phyloP scores from a whole-genome alignment of 2,329 filamentous ascomycete species.

The Scedosporium minutisporum region DNA sequence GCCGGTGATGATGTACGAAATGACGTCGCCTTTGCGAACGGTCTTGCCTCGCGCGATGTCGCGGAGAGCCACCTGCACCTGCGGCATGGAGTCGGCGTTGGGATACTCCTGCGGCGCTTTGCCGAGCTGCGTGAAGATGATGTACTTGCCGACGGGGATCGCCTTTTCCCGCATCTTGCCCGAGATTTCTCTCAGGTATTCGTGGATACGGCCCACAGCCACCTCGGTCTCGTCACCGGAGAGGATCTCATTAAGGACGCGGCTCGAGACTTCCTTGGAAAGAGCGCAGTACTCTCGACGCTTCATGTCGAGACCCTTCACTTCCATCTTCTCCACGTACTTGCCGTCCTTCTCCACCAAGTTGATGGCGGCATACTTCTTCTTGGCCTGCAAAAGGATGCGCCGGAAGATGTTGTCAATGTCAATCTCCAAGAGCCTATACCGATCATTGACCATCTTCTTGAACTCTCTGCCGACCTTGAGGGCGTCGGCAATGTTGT shows the following conservation, averaged over 20 bases:
- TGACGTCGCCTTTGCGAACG: conserved; percentile 88
- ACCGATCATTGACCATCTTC: conserved; percentile 84
- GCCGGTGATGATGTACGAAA: conserved; percentile 79
- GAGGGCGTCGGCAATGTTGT: conserved; percentile 82
- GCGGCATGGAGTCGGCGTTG: conserved; percentile 89
- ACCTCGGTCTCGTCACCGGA: conserved; percentile 87
- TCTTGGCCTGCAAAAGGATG: conserved; percentile 91
- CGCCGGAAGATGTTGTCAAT: conserved; percentile 96
- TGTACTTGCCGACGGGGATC: conserved; percentile 78
- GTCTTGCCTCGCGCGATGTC: conserved; percentile 79
- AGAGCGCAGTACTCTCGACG: conserved; percentile 92
- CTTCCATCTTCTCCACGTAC: conserved; percentile 87
- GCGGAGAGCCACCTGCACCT: conserved; percentile 87
- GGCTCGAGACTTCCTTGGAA: conserved; percentile 88
- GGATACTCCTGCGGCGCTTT: conserved; percentile 91
- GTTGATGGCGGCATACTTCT: conserved; percentile 98
- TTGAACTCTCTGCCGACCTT: conserved; percentile 94
- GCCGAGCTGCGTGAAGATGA: conserved; percentile 94
- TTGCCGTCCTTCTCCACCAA: conserved; percentile 83
- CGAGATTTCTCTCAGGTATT: conserved; percentile 79
- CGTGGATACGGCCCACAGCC: conserved; percentile 82
- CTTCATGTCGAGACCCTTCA: conserved; percentile 97
- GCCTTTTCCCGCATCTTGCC: conserved; percentile 74
- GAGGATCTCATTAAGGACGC: conserved; percentile 85
- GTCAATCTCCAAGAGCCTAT: conserved; percentile 89